Evolutionary conservation across 1,139 yeast species (phyloP), one percentile per base, ranked within the genome.

Genomic region (Candida glucosophila): DNA sequence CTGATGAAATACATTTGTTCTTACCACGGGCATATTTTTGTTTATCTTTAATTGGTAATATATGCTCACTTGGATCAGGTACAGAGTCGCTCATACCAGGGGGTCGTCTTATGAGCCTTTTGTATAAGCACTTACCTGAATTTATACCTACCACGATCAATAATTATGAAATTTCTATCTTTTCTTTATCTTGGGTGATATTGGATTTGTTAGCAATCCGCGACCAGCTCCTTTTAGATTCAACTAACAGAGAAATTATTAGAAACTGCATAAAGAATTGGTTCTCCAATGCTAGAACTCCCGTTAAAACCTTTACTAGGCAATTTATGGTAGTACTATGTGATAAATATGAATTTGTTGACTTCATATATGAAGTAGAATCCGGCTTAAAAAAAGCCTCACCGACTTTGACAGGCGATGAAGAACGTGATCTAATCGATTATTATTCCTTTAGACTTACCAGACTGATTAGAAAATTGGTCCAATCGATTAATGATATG

Each of bases 41-140:
- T 19, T 40, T 75, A 18, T 52, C 59, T 11, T 45, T 73, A 1
- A 58, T 79, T 26, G 85, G 77, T 43, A 58, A 68, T 14, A 43
- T 75, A 18, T 73, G 72, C 36, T 51, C 77, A 14, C 49, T 78
- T 19, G 61, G 71, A 23, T 75, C 66, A 51, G 86, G 85, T 1
- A 55, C 62, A 1, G 79, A 76, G 22, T 61, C 65, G 17, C 30
- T 35, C 14, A 29, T 54, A 6, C 35, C 40, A n/a, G 30, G 37
- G 13, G 32, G 32, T 7, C 39, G 38, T 5, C 34, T 44, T 19
- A 27, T 43, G n/a, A 32, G 31, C 7, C 32, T 41, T 9, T 37
- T 56, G 24, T 30, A 34, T 13, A 20, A 34, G 3, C 35, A 47
- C 22, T 17, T 44, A 13, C 22, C 29, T 3, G 33, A 27, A 12